Conservation (phyloP, 1,139 yeast species). For the Candida pseudoviswanathii region DNA sequence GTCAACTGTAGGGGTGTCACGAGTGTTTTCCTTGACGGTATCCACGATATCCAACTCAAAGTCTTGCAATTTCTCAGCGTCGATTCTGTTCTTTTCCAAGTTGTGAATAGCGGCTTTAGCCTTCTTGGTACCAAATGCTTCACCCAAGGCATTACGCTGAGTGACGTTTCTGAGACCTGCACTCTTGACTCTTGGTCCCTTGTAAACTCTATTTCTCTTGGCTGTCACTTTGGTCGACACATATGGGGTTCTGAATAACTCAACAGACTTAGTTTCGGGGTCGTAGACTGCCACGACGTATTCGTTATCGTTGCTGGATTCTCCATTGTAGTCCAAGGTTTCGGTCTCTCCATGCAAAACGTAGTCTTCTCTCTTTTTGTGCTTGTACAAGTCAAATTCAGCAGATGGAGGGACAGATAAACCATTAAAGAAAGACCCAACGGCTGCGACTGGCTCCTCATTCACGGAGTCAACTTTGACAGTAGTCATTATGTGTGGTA, state of each 20-base stretch:
- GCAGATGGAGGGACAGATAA: slow-evolving; percentile 61
- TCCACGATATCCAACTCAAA: slow-evolving; percentile 82
- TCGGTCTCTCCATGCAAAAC: slow-evolving; percentile 79
- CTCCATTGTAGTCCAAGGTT: slow-evolving; percentile 73
- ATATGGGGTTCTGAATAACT: slow-evolving; percentile 63
- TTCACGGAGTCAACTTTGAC: slow-evolving; percentile 15
- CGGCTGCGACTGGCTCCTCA: slow-evolving; percentile 39
- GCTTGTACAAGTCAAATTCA: slow-evolving; percentile 63
- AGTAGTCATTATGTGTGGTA: slow-evolving; percentile 7
- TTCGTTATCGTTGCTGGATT: slow-evolving; percentile 44
- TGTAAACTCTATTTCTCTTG: slow-evolving; percentile 49
- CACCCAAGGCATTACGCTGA: slow-evolving; percentile 85
- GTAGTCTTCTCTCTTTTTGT: slow-evolving; percentile 46
- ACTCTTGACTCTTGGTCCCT: slow-evolving; percentile 66
- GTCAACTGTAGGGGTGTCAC: slow-evolving; percentile 66
- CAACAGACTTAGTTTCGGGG: slow-evolving; percentile 57
- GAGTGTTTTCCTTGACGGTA: slow-evolving; percentile 70
- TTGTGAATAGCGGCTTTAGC: slow-evolving; percentile 90
- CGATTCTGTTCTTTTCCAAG: slow-evolving; percentile 80
- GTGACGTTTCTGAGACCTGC: slow-evolving; percentile 52
- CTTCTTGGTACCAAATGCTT: slow-evolving; percentile 95
- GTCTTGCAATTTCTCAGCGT: slow-evolving; percentile 74
- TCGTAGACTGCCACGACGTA: slow-evolving; percentile 75
- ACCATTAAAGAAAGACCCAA: slow-evolving; percentile 75
- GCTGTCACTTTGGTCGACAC: slow-evolving; percentile 58